Evolutionary conservation across 768 basidiomycete species (phyloP).

Genomic region (Xanthoconium stramineum): DNA sequence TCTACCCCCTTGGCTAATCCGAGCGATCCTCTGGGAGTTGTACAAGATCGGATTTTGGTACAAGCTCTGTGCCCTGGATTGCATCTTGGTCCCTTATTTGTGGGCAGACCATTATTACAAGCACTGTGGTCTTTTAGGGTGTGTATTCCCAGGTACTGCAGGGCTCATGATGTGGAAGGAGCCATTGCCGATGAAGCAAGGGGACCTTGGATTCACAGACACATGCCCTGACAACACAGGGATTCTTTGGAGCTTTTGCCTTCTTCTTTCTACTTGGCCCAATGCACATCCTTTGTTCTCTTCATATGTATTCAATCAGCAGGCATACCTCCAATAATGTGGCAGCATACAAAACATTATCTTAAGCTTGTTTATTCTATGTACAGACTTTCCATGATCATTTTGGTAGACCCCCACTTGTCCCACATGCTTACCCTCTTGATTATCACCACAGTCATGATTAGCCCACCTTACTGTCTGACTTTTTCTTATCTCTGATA

Average conservation of each 20-base stretch:
- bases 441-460: too few relatives aligned
- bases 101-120: neutral
- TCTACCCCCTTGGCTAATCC: neutral
- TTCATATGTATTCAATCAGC: neutral
- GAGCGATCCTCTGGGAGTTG: neutral
- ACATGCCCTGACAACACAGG: neutral
- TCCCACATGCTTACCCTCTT: neutral
- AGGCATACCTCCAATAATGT: neutral
- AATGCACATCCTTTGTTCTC: neutral
- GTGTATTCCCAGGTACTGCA: neutral
- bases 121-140: neutral
- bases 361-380: neutral
- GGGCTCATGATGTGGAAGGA: neutral
- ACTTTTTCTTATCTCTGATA: too few relatives aligned
- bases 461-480: too few relatives aligned
- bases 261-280: neutral
- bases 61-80: neutral
- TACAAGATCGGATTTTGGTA: neutral
- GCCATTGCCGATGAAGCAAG: neutral
- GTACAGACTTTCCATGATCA: neutral
- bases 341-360: neutral
- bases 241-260: neutral
- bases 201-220: neutral
- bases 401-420: neutral
- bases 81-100: neutral